Base-by-base conservation (phyloP, 73 alveolate species). In the Paramecium biaurelia region DNA sequence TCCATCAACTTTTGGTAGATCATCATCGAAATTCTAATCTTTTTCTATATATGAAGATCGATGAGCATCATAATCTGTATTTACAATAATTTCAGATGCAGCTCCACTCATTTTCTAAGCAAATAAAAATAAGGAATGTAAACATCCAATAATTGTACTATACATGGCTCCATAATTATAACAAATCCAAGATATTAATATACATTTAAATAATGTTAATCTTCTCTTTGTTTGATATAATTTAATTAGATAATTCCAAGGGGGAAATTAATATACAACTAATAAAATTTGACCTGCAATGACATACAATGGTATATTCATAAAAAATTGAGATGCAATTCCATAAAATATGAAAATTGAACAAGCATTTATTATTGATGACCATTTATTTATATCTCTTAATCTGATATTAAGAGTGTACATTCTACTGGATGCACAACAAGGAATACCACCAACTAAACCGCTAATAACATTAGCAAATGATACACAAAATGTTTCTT, bases 401-500 rank as follows among this genome's bases (percentile, higher is more conserved):
- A 79, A 24, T 23, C 15, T 79, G 20, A 79, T 79, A 45, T 79
- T 45, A 8, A 79, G 72, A 45, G 74, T 43, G 56, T 79, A 79
- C 90, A 79, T 79, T 79, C 90, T 79, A 9, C 43, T 79, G 8
- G 90, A 38, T 43, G 90, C 90, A 45, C 90, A 79, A 43, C 70
- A 41, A n/a, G 90, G 90, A 5, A 79, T 43, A 11, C 90, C 90
- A 24, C 90, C 90, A 18, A 38, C 45, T 23, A 79, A 18, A 24
- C 90, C 90, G 18, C 76, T 30, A 42, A 79, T 24, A 47, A 79
- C 56, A 79, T 79, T 79, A 12, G 90, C 70, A 42, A 79, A 23
- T 26, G 90, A 79, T 23, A 79, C 90, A 79, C 90, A 79, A 79
- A 79, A 47, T 26, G 74, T 79, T 79, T 79, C 90, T 79, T 79